phyloP scores from a whole-genome alignment of 2,329 filamentous ascomycete genomes.

The Chrysoporthe puriensis region DNA sequence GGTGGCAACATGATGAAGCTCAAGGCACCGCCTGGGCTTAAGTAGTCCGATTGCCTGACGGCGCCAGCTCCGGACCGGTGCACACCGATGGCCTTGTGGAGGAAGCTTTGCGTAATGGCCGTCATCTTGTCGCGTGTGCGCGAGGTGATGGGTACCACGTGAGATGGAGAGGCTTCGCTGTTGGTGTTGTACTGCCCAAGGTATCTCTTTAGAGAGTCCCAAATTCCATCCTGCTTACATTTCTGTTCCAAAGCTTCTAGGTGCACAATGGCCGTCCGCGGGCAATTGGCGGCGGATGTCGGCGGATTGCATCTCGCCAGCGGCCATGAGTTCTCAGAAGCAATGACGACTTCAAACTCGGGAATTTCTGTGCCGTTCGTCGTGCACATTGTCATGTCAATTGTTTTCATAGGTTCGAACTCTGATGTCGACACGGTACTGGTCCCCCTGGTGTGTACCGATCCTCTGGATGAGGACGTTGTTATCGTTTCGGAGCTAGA shows the following conservation, averaged over 20 bases:
- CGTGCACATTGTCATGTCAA: constrained; percentile 36
- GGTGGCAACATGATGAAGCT: constrained; percentile 70
- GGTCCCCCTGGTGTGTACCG: constrained; percentile 50
- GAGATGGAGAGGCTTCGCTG: constrained; percentile 41
- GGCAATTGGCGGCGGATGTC: constrained; percentile 49
- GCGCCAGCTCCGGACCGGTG: constrained; percentile 55
- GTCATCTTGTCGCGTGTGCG: constrained; percentile 69
- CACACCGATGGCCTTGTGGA: constrained; percentile 72
- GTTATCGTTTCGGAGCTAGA: constrained; percentile 48
- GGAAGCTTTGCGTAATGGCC: constrained; percentile 71
- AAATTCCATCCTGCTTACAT: constrained; percentile 52
- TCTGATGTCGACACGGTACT: constrained; percentile 50
- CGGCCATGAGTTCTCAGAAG: constrained; percentile 55
- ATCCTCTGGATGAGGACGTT: constrained; percentile 46
- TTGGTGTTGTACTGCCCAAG: constrained; percentile 41
- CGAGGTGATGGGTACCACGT: constrained; percentile 49
- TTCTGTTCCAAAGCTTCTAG: constrained; percentile 55
- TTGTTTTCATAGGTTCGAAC: constrained; percentile 40
- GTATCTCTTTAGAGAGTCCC: constrained; percentile 49
- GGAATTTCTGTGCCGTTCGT: constrained; percentile 40
- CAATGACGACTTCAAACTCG: constrained; percentile 52
- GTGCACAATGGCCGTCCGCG: constrained; percentile 54
- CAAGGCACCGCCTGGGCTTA: constrained; percentile 51
- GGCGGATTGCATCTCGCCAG: constrained; percentile 54
- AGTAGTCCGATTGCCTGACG: constrained; percentile 47